Evolutionary conservation across 2,329 filamentous ascomycete genomes (phyloP).

Genomic region (Didymella pinodella): DNA sequence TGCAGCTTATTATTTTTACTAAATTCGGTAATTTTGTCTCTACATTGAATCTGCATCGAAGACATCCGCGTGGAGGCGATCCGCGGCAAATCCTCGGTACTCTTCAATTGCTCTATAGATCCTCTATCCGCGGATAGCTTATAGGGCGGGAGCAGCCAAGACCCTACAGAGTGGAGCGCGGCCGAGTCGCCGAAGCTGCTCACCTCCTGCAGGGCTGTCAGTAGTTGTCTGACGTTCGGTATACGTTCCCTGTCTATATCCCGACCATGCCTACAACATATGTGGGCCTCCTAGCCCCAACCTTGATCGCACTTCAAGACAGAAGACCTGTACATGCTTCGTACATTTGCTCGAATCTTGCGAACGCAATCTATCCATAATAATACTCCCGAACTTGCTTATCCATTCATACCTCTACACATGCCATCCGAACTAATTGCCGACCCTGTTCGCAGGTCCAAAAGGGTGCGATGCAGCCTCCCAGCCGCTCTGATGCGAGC

Average conservation of each 20-base stretch:
- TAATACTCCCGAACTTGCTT: background rate
- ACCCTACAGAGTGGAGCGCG: background rate
- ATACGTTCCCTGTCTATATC: background rate
- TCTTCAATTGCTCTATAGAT: background rate
- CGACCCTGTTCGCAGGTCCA: constrained; percentile 3
- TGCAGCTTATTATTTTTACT: background rate
- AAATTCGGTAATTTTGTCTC: background rate
- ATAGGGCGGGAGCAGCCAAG: background rate
- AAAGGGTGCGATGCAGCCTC: constrained; percentile 32
- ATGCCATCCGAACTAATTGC: background rate
- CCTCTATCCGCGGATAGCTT: background rate
- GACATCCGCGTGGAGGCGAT: background rate
- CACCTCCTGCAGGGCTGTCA: background rate
- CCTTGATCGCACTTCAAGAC: background rate
- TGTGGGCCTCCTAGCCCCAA: background rate
- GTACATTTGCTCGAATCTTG: background rate
- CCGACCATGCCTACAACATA: background rate
- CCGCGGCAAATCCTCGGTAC: constrained; percentile 8
- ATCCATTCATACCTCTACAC: background rate
- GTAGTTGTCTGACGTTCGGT: background rate
- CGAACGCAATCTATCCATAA: background rate
- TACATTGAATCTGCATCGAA: background rate
- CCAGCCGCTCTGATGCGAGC: constrained; percentile 52
- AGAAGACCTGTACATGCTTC: background rate
- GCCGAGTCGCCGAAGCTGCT: background rate